Evolutionary conservation across 2,329 filamentous ascomycete genomes (phyloP).

Genomic region (Neofusicoccum umdonicola): DNA sequence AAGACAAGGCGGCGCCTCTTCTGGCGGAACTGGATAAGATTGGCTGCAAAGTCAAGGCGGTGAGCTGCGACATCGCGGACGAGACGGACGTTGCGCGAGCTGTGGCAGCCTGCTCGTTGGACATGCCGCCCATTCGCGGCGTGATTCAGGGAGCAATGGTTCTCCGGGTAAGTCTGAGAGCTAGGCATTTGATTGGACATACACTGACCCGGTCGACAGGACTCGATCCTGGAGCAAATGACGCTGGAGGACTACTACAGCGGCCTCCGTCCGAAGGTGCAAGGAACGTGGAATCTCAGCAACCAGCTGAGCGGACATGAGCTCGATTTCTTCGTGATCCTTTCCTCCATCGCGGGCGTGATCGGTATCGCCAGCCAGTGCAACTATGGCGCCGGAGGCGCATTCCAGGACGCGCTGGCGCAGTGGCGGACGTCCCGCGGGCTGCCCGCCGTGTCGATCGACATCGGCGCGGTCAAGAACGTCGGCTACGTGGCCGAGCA

Average conservation of each 20-base stretch:
- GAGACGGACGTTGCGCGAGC: neutral
- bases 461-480: slow-evolving; percentile 27
- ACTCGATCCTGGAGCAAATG: slow-evolving; percentile 17
- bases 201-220: neutral
- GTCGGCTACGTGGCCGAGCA: slow-evolving; percentile 21
- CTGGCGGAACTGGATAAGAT: neutral
- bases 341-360: slow-evolving; percentile 21
- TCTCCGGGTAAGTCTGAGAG: slow-evolving; percentile 19
- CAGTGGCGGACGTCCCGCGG: slow-evolving; percentile 22
- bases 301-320: no score
- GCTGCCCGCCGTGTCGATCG: slow-evolving; percentile 15
- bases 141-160: slow-evolving; percentile 30
- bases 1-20: neutral
- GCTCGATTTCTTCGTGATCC: slow-evolving; percentile 30
- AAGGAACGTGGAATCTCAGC: slow-evolving; percentile 24
- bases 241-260: slow-evolving; percentile 16
- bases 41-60: neutral
- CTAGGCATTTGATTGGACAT: no score
- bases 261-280: slow-evolving; percentile 25
- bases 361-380: slow-evolving; percentile 22
- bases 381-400: slow-evolving; percentile 28
- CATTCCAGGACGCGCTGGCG: slow-evolving; percentile 31
- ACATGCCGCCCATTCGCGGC: slow-evolving; percentile 23
- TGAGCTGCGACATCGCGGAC: slow-evolving; percentile 8
- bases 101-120: neutral